Evolutionary conservation across 1,284 basidiomycete species (phyloP).

Genomic region (Tetrapyrgos nigripes): DNA sequence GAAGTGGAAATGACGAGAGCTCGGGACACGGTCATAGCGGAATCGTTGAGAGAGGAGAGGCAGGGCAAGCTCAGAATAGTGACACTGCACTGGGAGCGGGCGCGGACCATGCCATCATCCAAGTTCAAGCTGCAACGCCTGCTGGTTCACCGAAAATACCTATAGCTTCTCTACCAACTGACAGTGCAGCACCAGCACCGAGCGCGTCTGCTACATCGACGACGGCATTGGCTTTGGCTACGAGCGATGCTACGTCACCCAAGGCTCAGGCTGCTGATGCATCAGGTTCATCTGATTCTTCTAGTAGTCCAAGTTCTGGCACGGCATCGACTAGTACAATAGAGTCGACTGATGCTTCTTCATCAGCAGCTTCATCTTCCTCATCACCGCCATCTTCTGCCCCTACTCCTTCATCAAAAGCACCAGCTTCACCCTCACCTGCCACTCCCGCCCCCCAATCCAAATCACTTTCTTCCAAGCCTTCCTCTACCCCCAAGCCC

Average conservation of each 20-base stretch:
- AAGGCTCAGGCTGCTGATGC: no score
- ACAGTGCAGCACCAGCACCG: not conserved
- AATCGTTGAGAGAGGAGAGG: constrained; percentile 2
- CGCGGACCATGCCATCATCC: constrained; percentile 7
- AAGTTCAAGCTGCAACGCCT: constrained; percentile 7
- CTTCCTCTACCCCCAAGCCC: no score
- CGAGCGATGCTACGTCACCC: not conserved
- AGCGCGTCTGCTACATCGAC: not conserved
- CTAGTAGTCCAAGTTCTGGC: no score
- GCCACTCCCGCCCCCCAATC: not conserved
- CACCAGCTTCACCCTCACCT: not conserved
- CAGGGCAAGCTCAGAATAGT: not conserved
- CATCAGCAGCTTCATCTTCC: no score
- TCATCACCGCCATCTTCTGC: no score
- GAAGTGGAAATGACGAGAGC: not conserved
- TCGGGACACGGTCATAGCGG: not conserved
- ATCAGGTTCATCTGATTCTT: no score
- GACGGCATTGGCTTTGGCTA: not conserved
- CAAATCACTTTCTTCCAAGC: not conserved
- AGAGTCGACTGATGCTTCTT: no score
- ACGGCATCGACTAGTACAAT: no score
- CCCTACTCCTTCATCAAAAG: not conserved
- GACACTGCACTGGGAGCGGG: not conserved
- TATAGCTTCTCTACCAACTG: not conserved
- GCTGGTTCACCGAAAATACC: not conserved